Percentiles rank a stretch among this genome's conserved stretches.
phyloP scores from a whole-genome alignment of 225 moss, liverwort and hornwort genomes.

The Bryum argenteum region DNA sequence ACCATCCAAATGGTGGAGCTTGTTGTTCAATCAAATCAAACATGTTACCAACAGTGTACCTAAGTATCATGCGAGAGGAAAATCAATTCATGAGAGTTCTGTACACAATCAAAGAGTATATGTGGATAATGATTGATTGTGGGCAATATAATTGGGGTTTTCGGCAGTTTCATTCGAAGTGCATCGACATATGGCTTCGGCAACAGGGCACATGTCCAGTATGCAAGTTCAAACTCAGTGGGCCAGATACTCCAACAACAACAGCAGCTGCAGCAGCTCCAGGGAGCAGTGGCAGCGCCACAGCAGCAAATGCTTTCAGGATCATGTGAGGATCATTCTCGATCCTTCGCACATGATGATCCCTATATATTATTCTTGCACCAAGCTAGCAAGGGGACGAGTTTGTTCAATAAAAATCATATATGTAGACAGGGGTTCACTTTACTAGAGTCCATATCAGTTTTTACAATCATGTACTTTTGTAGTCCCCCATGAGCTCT shows the following conservation, averaged over 20 bases:
- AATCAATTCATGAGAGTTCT: too few species aligned
- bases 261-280: not conserved
- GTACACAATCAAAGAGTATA: too few species aligned
- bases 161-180: constrained; percentile 61
- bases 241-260: constrained; percentile 42
- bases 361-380: too few species aligned
- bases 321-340: constrained; percentile 30
- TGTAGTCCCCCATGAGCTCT: too few species aligned
- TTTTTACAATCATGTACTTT: too few species aligned
- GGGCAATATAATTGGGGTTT: not conserved
- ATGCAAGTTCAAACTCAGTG: constrained; percentile 61
- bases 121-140: too few species aligned
- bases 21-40: too few species aligned
- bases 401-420: not conserved
- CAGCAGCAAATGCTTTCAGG: constrained; percentile 37
- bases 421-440: too few species aligned
- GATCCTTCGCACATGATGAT: not conserved
- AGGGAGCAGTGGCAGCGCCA: constrained; percentile 17
- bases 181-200: constrained; percentile 70
- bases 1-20: too few species aligned
- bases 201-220: constrained; percentile 72
- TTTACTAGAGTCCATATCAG: too few species aligned
- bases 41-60: too few species aligned
- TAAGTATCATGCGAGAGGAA: too few species aligned
- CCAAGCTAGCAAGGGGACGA: not conserved